Conservation (phyloP, 208 protist genomes). For the Sergeia podlipaevii region DNA sequence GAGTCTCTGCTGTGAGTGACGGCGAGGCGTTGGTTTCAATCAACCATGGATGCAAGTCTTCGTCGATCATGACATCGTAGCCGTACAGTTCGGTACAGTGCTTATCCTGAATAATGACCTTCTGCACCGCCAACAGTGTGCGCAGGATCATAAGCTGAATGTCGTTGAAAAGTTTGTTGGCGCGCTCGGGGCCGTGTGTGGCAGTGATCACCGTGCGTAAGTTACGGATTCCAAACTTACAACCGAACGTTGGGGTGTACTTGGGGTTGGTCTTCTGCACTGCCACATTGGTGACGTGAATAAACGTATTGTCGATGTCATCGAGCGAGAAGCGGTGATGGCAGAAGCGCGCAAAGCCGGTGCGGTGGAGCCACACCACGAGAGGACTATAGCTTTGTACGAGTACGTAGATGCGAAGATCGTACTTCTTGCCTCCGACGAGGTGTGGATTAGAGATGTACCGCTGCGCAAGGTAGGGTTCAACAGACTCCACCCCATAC, state of each 20-base stretch:
- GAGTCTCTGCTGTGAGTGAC: conserved; percentile 91
- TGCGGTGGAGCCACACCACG: conserved; percentile 87
- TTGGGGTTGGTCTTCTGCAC: conserved; percentile 95
- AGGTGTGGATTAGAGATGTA: conserved; percentile 92
- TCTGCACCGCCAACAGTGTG: conserved; percentile 78
- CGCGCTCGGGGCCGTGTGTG: conserved; percentile 70
- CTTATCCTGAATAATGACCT: conserved; percentile 73
- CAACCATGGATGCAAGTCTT: conserved; percentile 80
- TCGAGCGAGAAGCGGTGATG: conserved; percentile 90
- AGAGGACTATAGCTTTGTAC: conserved; percentile 88
- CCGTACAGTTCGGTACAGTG: conserved; percentile 92
- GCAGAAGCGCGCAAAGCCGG: conserved; percentile 91
- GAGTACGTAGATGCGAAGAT: conserved; percentile 92
- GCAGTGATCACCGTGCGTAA: conserved; percentile 79
- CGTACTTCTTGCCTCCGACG: conserved; percentile 93
- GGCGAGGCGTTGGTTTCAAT: conserved; percentile 93
- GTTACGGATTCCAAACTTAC: conserved; percentile 85
- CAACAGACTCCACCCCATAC: conserved; percentile 55
- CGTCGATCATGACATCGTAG: conserved; percentile 91
- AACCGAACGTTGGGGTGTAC: conserved; percentile 77
- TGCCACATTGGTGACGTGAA: conserved; percentile 97
- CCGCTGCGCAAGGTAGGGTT: conserved; percentile 85
- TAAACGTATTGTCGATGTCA: conserved; percentile 91
- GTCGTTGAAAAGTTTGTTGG: conserved; percentile 89
- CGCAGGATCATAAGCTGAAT: conserved; percentile 92